Percentiles rank a stretch among this genome's conserved stretches.
phyloP scores from a whole-genome alignment of 169 alveolate genomes.

The Cryptosporidium tyzzeri region DNA sequence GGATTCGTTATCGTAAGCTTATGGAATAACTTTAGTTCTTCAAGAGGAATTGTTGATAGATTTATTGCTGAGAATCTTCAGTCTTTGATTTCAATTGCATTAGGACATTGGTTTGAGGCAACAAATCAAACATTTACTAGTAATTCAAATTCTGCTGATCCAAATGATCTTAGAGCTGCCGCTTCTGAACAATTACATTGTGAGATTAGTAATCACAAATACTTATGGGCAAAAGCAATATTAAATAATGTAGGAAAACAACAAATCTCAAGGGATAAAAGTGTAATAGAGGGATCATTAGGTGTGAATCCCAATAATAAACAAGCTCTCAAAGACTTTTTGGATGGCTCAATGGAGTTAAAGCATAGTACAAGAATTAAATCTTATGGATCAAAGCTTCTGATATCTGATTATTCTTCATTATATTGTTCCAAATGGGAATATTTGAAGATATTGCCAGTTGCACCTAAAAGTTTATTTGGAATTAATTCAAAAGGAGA shows the following conservation, averaged over 20 bases:
- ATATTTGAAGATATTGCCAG: constrained; percentile 34
- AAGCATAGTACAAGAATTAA: constrained; percentile 27
- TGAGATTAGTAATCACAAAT: constrained; percentile 15
- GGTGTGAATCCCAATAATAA: background rate
- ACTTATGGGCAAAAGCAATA: constrained; percentile 15
- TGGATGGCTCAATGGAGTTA: constrained; percentile 39
- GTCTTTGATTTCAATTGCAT: constrained; percentile 78
- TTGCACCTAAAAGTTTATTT: constrained; percentile 6
- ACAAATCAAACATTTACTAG: constrained; percentile 57
- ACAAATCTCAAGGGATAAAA: background rate
- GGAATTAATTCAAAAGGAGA: constrained; percentile 17
- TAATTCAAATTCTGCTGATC: constrained; percentile 25
- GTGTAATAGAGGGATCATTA: background rate
- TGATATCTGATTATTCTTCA: background rate
- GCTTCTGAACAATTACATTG: constrained; percentile 39
- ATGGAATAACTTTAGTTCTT: constrained; percentile 77
- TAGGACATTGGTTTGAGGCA: constrained; percentile 81
- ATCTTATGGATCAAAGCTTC: background rate
- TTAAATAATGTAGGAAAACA: background rate
- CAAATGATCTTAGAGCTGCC: constrained; percentile 44
- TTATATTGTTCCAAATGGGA: constrained; percentile 49
- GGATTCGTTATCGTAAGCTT: constrained; percentile 76
- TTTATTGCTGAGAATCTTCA: constrained; percentile 79
- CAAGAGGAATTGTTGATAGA: constrained; percentile 77
- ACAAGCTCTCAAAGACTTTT: background rate